Evolutionary conservation across 306 rosid species (phyloP), one percentile per base, ranked within the genome.

Genomic region (cucumber (Cucumis sativus)): DNA sequence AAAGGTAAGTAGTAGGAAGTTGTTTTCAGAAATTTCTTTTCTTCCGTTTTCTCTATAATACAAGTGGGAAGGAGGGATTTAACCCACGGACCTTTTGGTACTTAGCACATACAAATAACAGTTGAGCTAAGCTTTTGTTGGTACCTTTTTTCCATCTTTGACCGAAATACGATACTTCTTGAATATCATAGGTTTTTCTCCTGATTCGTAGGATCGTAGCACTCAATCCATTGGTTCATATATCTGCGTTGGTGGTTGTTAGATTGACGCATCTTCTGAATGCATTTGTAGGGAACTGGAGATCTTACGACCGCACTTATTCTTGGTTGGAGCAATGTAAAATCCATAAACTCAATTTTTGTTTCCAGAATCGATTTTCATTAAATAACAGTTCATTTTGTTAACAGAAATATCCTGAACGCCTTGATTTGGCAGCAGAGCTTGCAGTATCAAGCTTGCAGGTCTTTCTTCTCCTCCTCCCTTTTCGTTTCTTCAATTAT

Each of bases 311-410:
- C 98, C 77, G 94, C 98, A 14, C 96, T 93, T 79, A 88, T 93
- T 57, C 96, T 93, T 83, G 98, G 96, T 82, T 90, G 94, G 96
- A 93, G 94, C 86, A 93, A 93, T 88, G 98, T 93, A 93, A 82
- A 74, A 37, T 80, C 75, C 80, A 61, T 82, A 79, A 83, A 45
- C 41, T 49, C 7, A 69, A 72, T 62, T 82, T 37, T 54, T 21
- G 70, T 58, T 20, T n/a, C 17, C 39, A 39, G 35, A 45, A 60
- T 75, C 49, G 25, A 18, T 52, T 52, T 13, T 74, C 69, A 47
- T 51, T 78, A 54, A 37, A 60, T 68, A 52, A 78, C 15, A 69
- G 69, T 66, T 75, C 39, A 54, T 76, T 74, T 3, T 84, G 77
- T 17, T 75, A 74, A 61, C 85, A 93, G 98, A 93, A 87, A 93